Conservation (phyloP, 495 filamentous ascomycete species). For the Astrocystis sublimbata region DNA sequence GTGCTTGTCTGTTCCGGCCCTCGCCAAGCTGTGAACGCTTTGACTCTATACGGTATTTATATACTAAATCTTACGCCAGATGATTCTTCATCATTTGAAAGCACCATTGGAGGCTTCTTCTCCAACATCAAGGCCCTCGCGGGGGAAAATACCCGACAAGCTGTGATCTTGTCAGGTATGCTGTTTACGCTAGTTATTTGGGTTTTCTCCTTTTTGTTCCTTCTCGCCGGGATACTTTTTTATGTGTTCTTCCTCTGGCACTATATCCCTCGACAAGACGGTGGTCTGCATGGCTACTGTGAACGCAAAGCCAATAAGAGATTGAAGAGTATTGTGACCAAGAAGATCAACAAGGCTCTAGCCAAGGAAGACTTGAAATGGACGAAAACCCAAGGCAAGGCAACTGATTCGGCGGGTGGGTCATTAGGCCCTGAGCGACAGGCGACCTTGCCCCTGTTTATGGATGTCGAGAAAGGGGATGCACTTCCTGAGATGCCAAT, state of each 20-base stretch:
- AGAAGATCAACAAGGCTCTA: constrained; percentile 82
- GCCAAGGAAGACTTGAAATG: constrained; percentile 65
- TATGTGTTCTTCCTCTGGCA: constrained; percentile 89
- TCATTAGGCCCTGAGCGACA: constrained; percentile 55
- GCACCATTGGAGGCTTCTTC: constrained; percentile 64
- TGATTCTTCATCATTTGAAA: constrained; percentile 58
- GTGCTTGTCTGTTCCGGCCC: constrained; percentile 88
- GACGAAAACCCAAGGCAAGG: constrained; percentile 59
- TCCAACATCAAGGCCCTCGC: constrained; percentile 73
- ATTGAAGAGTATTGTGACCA: constrained; percentile 74
- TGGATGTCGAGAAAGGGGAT: constrained; percentile 51
- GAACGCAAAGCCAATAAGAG: constrained; percentile 83
- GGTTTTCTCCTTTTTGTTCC: constrained; percentile 75
- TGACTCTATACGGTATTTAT: constrained; percentile 79
- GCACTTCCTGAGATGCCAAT: constrained; percentile 60
- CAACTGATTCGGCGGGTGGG: constrained; percentile 54
- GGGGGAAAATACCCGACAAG: constrained; percentile 68
- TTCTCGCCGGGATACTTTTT: constrained; percentile 69
- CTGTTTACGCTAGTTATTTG: constrained; percentile 87
- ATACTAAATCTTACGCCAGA: constrained; percentile 57
- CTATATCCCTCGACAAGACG: constrained; percentile 76
- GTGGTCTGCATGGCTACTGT: constrained; percentile 80
- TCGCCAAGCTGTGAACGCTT: constrained; percentile 81
- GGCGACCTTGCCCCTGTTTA: constrained; percentile 68
- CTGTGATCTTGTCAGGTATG: constrained; percentile 84